phyloP scores from a whole-genome alignment of 495 filamentous ascomycete genomes.

The Thermochaetoides thermophila region DNA sequence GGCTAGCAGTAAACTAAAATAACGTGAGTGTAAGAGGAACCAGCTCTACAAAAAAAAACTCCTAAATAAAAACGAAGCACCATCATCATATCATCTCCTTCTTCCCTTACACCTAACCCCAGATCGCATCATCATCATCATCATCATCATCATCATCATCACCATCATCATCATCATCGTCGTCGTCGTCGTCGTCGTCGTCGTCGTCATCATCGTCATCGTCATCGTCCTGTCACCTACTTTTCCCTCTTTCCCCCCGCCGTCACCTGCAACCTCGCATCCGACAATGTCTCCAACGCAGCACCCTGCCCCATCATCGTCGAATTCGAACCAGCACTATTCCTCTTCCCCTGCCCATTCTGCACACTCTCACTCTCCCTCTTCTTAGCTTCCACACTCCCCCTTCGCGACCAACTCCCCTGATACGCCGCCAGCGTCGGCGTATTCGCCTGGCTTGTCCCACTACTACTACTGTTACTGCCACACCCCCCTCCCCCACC shows the following conservation, averaged over 20 bases:
- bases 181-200: neutral
- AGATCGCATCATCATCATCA: neutral
- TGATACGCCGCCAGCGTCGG: conserved; percentile 34
- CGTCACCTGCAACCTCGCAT: conserved; percentile 17
- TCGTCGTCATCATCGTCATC: neutral
- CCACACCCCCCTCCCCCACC: too few species aligned
- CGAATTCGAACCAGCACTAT: too few species aligned
- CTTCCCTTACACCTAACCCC: too few species aligned
- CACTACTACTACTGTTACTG: too few species aligned
- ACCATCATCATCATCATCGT: neutral
- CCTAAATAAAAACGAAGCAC: too few species aligned
- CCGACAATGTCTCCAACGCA: conserved; percentile 24
- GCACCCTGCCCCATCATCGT: too few species aligned
- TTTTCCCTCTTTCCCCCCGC: conserved; percentile 6
- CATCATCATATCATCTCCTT: too few species aligned
- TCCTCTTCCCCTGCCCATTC: too few species aligned
- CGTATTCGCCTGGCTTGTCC: conserved; percentile 40
- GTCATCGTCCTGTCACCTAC: conserved; percentile 7
- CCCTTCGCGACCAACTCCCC: conserved; percentile 22
- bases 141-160: neutral
- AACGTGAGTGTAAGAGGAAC: too few species aligned
- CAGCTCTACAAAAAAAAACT: too few species aligned
- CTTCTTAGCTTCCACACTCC: conserved; percentile 23
- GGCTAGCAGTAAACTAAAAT: too few species aligned
- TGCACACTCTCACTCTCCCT: conserved; percentile 17